phyloP scores from a whole-genome alignment of 805 yeast species.

The Jamesozyma piceae region DNA sequence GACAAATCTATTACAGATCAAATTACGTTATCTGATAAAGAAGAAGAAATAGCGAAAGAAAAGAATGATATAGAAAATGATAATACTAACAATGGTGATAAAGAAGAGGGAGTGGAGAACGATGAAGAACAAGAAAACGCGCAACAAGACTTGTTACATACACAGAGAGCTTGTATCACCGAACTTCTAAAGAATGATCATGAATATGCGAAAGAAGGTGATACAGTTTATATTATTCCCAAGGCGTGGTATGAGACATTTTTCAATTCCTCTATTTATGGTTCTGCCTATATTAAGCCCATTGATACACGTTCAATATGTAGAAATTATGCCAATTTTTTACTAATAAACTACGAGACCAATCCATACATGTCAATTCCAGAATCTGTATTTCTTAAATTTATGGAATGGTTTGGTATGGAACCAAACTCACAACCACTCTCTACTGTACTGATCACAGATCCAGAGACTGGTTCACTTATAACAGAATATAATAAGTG shows the following conservation, averaged over 20 bases:
- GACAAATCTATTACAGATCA: constrained; percentile 2
- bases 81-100: not conserved
- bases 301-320: constrained; percentile 39
- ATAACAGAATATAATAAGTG: constrained; percentile 32
- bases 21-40: not conserved
- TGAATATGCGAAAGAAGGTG: constrained; percentile 35
- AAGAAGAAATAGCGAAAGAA: not conserved
- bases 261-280: constrained; percentile 24
- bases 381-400: constrained; percentile 36
- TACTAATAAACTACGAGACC: constrained; percentile 22
- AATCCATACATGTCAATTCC: constrained; percentile 33
- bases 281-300: constrained; percentile 35
- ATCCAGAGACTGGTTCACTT: constrained; percentile 21
- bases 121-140: not conserved
- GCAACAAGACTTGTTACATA: not conserved
- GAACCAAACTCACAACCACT: constrained; percentile 32
- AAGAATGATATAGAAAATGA: not conserved
- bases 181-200: constrained; percentile 10
- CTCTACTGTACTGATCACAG: constrained; percentile 29
- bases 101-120: not conserved
- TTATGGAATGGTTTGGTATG: constrained; percentile 49
- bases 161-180: constrained; percentile 16
- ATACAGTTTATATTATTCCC: constrained; percentile 41
- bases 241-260: constrained; percentile 36
- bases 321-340: constrained; percentile 38